These are phyloP conservation scores for Xenoacremonium recifei DNA, from an alignment of 2,329 filamentous ascomycete species.

Conservation along the genomic window DNA sequence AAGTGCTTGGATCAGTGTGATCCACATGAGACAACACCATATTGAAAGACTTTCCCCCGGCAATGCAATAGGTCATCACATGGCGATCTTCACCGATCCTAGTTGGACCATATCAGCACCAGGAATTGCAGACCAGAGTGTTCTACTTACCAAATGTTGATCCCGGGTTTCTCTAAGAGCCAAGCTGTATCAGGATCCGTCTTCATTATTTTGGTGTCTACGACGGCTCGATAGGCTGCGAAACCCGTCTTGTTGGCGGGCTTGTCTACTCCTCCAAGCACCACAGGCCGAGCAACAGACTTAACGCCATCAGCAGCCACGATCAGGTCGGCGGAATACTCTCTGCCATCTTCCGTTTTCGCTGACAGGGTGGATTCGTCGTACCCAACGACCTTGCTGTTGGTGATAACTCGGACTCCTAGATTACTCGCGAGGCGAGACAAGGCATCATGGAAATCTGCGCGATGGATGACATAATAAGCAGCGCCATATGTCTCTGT, in stretches of 20 bases:
- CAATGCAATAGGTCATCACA: constrained; percentile 45
- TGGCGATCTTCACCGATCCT: constrained; percentile 42
- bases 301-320: constrained; percentile 35
- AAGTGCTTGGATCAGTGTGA: constrained; percentile 29
- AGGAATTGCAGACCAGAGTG: neutral
- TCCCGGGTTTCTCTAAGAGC: constrained; percentile 36
- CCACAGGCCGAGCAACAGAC: constrained; percentile 4
- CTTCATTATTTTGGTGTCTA: constrained; percentile 36
- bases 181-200: constrained; percentile 34
- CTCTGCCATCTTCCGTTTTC: constrained; percentile 19
- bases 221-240: constrained; percentile 40
- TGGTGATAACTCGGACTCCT: constrained; percentile 24
- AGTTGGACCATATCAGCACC: neutral
- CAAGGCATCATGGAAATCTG: constrained; percentile 34
- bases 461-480: constrained; percentile 36
- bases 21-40: constrained; percentile 45
- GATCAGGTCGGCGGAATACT: constrained; percentile 29
- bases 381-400: constrained; percentile 24
- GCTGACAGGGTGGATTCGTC: constrained; percentile 19
- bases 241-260: constrained; percentile 31
- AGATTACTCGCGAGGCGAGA: constrained; percentile 22
- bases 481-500: constrained; percentile 24
- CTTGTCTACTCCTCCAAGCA: neutral
- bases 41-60: constrained; percentile 41
- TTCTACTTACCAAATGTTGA: constrained; percentile 37